These are phyloP conservation scores for Trichophyton equinum DNA, from an alignment of 2,329 filamentous ascomycete genomes.

Conservation along the genomic window DNA sequence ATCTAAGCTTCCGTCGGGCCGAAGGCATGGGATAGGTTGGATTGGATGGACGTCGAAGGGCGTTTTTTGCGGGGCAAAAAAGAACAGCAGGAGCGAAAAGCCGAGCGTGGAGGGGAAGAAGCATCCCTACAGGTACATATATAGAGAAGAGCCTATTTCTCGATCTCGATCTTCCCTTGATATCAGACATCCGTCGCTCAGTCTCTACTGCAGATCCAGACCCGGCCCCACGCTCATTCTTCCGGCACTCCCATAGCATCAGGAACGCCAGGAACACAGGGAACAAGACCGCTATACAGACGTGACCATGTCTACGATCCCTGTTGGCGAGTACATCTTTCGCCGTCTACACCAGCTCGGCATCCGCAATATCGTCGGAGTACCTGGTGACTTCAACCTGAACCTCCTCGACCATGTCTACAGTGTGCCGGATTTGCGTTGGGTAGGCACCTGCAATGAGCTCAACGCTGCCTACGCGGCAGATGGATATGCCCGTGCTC, in stretches of 20 bases:
- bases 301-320: constrained; percentile 1
- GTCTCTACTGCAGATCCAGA: background rate
- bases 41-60: background rate
- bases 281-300: background rate
- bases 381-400: constrained; percentile 14
- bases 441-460: constrained; percentile 46
- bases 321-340: constrained; percentile 14
- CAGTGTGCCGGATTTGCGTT: constrained; percentile 22
- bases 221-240: background rate
- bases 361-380: constrained; percentile 12
- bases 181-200: background rate
- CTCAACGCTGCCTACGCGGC: constrained; percentile 35
- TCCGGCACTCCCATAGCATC: background rate
- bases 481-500: constrained; percentile 47
- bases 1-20: background rate
- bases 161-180: background rate
- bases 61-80: background rate
- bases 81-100: background rate
- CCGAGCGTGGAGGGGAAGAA: background rate
- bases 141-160: background rate
- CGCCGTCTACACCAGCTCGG: constrained; percentile 12
- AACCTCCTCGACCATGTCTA: constrained; percentile 15
- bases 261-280: background rate
- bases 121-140: background rate
- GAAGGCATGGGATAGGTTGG: background rate